phyloP scores from a whole-genome alignment of 139 green algal species.

The Desmodesmus armatus region DNA sequence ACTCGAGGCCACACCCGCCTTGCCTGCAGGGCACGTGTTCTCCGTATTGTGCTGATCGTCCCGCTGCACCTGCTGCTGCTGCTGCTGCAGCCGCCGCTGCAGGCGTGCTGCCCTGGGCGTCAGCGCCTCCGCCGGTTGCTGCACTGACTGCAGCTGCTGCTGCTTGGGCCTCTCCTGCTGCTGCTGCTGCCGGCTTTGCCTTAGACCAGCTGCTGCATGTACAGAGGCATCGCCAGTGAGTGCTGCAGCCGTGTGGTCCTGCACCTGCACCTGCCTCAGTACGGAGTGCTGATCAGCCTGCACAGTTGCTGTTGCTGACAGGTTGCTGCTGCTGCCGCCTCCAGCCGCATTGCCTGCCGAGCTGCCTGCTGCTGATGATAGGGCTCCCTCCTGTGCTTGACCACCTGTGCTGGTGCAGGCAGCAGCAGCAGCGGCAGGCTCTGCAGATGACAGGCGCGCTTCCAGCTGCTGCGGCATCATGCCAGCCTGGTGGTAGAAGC shows the following conservation, averaged over 20 bases:
- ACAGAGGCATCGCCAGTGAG: background rate
- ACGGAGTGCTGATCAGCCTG: background rate
- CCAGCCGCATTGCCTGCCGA: background rate
- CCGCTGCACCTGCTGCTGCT: constrained; percentile 19
- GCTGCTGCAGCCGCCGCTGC: background rate
- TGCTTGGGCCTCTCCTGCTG: constrained; percentile 9
- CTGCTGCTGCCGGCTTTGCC: constrained; percentile 17
- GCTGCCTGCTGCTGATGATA: background rate
- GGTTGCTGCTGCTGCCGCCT: background rate
- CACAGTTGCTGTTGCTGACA: background rate
- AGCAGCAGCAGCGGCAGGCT: too few species aligned
- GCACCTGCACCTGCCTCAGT: background rate
- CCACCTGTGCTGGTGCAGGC: too few species aligned
- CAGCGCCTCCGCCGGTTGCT: background rate
- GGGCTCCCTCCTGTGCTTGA: too few species aligned
- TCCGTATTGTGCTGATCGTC: background rate
- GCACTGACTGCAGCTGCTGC: constrained; percentile 14
- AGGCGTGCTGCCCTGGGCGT: constrained; percentile 20
- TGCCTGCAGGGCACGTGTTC: background rate
- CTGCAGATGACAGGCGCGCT: too few species aligned
- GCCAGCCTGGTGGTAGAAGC: too few species aligned
- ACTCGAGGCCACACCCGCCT: too few species aligned
- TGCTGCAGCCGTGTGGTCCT: background rate
- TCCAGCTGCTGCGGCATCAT: too few species aligned
- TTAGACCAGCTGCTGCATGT: background rate